Percentiles rank a stretch among this genome's conserved stretches.
These are phyloP conservation scores for Aegilops bicornis DNA, from an alignment of 176 grass and related monocot genomes.

Conservation along the genomic window DNA sequence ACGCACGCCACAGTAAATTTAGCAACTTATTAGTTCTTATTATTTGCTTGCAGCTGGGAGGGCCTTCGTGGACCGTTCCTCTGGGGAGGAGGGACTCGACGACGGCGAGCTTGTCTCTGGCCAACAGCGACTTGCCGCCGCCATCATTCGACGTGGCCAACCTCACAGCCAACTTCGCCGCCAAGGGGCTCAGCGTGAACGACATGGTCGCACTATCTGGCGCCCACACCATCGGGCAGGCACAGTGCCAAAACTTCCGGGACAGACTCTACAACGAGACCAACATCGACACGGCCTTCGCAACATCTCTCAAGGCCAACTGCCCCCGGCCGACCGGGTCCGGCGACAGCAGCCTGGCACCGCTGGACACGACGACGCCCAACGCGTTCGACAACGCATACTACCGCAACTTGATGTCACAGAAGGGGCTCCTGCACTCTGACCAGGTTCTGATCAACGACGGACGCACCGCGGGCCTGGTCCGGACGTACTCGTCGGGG, in stretches of 20 bases:
- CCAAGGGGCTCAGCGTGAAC: conserved; percentile 25
- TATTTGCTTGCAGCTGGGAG: conserved; percentile 9
- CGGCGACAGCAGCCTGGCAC: conserved; percentile 42
- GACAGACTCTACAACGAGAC: conserved; percentile 61
- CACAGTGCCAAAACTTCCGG: conserved; percentile 46
- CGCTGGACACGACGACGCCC: conserved; percentile 42
- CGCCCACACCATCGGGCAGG: conserved; percentile 56
- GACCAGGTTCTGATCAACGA: conserved; percentile 56
- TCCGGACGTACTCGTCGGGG: conserved; percentile 20
- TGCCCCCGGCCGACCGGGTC: conserved; percentile 22
- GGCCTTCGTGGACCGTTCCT: conserved; percentile 37
- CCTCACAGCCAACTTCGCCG: conserved; percentile 31
- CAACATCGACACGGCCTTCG: conserved; percentile 44
- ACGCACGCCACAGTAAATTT: too few relatives aligned
- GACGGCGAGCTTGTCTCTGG: conserved; percentile 26
- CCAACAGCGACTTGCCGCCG: conserved; percentile 32
- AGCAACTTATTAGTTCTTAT: background rate
- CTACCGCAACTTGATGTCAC: conserved; percentile 43
- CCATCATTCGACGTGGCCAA: conserved; percentile 1
- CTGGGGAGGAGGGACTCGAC: conserved; percentile 49
- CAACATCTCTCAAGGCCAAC: conserved; percentile 34
- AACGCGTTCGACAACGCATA: conserved; percentile 42
- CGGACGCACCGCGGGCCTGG: conserved; percentile 25
- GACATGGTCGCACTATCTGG: conserved; percentile 63
- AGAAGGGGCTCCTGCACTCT: conserved; percentile 47